Evolutionary conservation across 768 basidiomycete genomes (phyloP).

Genomic region (Naganishia antarctica): DNA sequence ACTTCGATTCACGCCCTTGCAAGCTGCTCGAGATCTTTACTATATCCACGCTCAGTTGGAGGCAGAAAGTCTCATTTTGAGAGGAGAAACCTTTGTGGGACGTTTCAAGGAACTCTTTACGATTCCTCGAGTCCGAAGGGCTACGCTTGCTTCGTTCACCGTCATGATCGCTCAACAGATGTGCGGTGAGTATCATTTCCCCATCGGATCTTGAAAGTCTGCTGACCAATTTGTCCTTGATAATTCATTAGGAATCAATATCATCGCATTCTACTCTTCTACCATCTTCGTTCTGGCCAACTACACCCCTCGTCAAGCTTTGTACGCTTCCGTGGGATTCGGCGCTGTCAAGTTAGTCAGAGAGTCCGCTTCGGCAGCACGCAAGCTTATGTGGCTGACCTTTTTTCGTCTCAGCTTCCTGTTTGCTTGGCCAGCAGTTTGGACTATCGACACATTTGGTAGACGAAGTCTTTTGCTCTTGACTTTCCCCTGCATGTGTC

Average conservation of each 20-base stretch:
- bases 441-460: constrained; percentile 30
- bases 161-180: constrained; percentile 47
- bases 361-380: neutral
- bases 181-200: too few species aligned
- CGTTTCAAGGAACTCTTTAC: constrained; percentile 51
- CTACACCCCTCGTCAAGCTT: constrained; percentile 24
- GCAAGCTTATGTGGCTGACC: neutral
- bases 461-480: constrained; percentile 17
- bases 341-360: constrained; percentile 30
- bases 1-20: constrained; percentile 48
- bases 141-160: constrained; percentile 47
- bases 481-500: constrained; percentile 22
- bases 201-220: too few species aligned
- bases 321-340: constrained; percentile 48
- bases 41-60: constrained; percentile 50
- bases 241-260: constrained; percentile 3
- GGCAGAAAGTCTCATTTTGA: constrained; percentile 44
- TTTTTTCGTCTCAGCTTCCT: neutral
- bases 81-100: constrained; percentile 44
- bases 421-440: constrained; percentile 32
- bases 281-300: constrained; percentile 22
- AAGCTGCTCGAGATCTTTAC: constrained; percentile 52
- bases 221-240: too few species aligned
- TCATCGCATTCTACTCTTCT: constrained; percentile 25
- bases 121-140: constrained; percentile 50